phyloP scores from a whole-genome alignment of 768 basidiomycete genomes.

The Boletus eberwhitei region DNA sequence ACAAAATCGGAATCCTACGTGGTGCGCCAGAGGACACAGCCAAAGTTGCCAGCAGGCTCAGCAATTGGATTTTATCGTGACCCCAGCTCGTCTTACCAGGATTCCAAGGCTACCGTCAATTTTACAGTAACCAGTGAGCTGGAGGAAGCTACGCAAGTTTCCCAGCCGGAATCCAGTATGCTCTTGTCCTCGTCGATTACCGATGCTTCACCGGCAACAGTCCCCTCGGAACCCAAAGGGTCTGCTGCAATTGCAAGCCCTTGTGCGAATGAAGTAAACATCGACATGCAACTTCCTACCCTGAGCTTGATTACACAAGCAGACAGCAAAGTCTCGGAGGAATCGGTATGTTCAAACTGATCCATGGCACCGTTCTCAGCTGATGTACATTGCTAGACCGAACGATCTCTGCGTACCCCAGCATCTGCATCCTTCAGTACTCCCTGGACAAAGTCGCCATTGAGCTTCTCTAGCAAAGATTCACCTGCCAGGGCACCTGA shows the following conservation, averaged over 20 bases:
- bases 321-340: slow-evolving; percentile 53
- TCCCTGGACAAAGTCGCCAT: slow-evolving; percentile 52
- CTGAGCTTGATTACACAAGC: slow-evolving; percentile 28
- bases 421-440: slow-evolving; percentile 35
- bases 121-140: slow-evolving; percentile 82
- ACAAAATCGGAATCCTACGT: slow-evolving; percentile 24
- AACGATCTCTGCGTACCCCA: slow-evolving; percentile 46
- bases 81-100: slow-evolving; percentile 48
- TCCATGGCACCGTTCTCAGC: slow-evolving; percentile 1
- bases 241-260: slow-evolving; percentile 5
- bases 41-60: slow-evolving; percentile 70
- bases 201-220: slow-evolving; percentile 9
- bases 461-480: slow-evolving; percentile 61
- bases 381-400: slow-evolving; percentile 33
- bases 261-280: slow-evolving; percentile 6
- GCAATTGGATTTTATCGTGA: slow-evolving; percentile 72
- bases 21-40: slow-evolving; percentile 50
- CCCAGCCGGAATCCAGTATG: slow-evolving; percentile 18
- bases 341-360: slow-evolving; percentile 42
- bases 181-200: slow-evolving; percentile 25
- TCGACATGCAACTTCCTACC: slow-evolving; percentile 13
- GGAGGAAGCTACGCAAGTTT: slow-evolving; percentile 34
- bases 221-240: slow-evolving; percentile 5
- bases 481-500: slow-evolving; percentile 67
- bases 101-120: slow-evolving; percentile 52